These are phyloP conservation scores for Eimeria necatrix DNA, from an alignment of 169 alveolate genomes.

Conservation along the genomic window DNA sequence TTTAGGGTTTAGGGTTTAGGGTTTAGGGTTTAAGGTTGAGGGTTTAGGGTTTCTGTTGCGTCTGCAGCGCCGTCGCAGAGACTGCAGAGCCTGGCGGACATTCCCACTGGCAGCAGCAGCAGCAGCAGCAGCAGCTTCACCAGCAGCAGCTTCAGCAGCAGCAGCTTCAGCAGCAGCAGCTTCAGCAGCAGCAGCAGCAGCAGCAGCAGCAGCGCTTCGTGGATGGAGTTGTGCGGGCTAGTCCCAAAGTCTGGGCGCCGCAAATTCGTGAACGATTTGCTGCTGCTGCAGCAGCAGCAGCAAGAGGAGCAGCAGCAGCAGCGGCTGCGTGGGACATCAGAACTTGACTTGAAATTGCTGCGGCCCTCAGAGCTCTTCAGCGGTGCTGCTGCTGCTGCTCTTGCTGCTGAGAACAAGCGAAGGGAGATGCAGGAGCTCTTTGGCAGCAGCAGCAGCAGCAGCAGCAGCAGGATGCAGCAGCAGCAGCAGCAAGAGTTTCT, in stretches of 20 bases:
- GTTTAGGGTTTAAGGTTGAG: too few relatives aligned
- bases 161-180: too few relatives aligned
- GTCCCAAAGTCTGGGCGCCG: constrained; percentile 64
- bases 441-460: neutral
- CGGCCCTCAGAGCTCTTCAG: neutral
- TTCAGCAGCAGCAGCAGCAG: too few relatives aligned
- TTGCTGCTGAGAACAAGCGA: neutral
- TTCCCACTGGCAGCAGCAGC: too few relatives aligned
- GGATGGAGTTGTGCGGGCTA: constrained; percentile 12
- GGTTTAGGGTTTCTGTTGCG: too few relatives aligned
- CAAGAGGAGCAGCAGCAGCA: neutral
- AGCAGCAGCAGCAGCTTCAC: too few relatives aligned
- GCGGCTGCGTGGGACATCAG: neutral
- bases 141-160: too few relatives aligned
- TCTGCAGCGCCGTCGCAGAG: too few relatives aligned
- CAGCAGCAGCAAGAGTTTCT: too few relatives aligned
- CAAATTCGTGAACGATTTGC: neutral
- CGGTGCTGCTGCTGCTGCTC: neutral
- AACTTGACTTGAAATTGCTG: neutral
- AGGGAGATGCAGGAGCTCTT: neutral
- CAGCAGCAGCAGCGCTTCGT: constrained; percentile 41
- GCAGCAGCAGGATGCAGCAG: too few relatives aligned
- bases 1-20: too few relatives aligned
- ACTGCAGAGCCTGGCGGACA: too few relatives aligned
- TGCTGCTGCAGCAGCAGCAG: neutral